phyloP scores from a whole-genome alignment of 2,329 filamentous ascomycete genomes.

The Penicillium sp. region DNA sequence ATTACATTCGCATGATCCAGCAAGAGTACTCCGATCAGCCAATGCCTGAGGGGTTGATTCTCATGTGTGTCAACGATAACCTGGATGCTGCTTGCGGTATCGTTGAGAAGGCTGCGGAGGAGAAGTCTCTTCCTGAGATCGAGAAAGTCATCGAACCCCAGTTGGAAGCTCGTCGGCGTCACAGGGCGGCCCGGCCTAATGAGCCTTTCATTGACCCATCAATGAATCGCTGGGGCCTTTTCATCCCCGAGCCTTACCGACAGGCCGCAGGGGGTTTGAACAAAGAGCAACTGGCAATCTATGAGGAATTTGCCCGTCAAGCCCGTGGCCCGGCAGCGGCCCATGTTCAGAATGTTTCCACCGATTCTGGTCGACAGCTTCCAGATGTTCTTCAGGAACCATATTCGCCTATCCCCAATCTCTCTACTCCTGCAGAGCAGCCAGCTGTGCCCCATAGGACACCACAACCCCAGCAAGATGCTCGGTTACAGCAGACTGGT shows the following conservation, averaged over 20 bases:
- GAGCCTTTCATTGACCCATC: constrained; percentile 75
- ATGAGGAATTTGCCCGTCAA: constrained; percentile 88
- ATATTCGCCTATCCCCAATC: constrained; percentile 51
- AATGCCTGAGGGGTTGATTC: constrained; percentile 84
- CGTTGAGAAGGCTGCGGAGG: constrained; percentile 90
- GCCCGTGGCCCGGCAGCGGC: constrained; percentile 55
- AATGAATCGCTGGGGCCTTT: constrained; percentile 83
- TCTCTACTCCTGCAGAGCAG: constrained; percentile 55
- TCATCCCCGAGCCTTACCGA: constrained; percentile 88
- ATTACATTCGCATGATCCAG: constrained; percentile 85
- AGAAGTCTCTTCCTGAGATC: constrained; percentile 85
- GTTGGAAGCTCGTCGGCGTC: constrained; percentile 65
- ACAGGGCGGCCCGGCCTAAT: constrained; percentile 64
- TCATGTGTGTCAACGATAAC: constrained; percentile 99
- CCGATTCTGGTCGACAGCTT: constrained; percentile 52
- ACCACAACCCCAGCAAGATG: too few species aligned
- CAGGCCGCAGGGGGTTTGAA: constrained; percentile 76
- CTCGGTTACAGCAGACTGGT: too few species aligned
- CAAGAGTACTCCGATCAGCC: constrained; percentile 57
- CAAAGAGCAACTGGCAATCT: constrained; percentile 85
- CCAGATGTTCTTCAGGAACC: constrained; percentile 56
- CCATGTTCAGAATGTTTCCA: too few species aligned
- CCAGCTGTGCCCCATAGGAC: constrained; percentile 53
- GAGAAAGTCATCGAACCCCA: constrained; percentile 83
- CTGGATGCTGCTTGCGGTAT: constrained; percentile 85